phyloP scores from a whole-genome alignment of 257 asterid species.

The Capsicum baccatum region DNA sequence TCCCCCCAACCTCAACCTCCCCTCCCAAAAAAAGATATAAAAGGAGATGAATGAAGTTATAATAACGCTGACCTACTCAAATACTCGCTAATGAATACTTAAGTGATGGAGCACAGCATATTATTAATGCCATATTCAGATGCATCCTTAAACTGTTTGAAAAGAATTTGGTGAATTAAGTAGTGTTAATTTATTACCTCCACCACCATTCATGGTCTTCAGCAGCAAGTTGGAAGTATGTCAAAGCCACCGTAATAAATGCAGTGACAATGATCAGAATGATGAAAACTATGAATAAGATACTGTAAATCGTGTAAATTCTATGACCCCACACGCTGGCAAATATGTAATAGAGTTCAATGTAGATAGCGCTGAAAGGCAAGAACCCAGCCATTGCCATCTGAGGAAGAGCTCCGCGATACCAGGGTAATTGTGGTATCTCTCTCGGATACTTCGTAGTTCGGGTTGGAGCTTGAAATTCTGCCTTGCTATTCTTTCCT shows the following conservation, averaged over 20 bases:
- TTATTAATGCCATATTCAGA: neutral
- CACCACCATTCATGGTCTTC: slow-evolving; percentile 51
- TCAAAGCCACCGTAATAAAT: slow-evolving; percentile 43
- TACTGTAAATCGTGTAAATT: slow-evolving; percentile 42
- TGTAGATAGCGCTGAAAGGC: slow-evolving; percentile 46
- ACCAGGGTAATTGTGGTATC: slow-evolving; percentile 46
- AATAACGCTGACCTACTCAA: neutral
- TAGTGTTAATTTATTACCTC: slow-evolving; percentile 33
- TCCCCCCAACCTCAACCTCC: neutral
- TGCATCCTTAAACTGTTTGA: neutral
- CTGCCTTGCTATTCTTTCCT: slow-evolving; percentile 43
- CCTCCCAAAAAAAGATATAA: neutral
- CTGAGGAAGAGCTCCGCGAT: slow-evolving; percentile 43
- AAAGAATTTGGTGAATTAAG: neutral
- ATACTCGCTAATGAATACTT: neutral
- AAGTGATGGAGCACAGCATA: neutral
- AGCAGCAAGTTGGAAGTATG: slow-evolving; percentile 44
- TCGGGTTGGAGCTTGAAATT: slow-evolving; percentile 46
- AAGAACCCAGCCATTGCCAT: slow-evolving; percentile 51
- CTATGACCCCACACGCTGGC: slow-evolving; percentile 50
- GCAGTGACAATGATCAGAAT: slow-evolving; percentile 44
- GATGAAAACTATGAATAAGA: slow-evolving; percentile 40
- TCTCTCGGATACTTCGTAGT: slow-evolving; percentile 45
- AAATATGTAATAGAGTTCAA: slow-evolving; percentile 44
- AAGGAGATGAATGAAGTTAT: neutral